phyloP scores from a whole-genome alignment of 1,284 basidiomycete species.

The Boletus mariae region DNA sequence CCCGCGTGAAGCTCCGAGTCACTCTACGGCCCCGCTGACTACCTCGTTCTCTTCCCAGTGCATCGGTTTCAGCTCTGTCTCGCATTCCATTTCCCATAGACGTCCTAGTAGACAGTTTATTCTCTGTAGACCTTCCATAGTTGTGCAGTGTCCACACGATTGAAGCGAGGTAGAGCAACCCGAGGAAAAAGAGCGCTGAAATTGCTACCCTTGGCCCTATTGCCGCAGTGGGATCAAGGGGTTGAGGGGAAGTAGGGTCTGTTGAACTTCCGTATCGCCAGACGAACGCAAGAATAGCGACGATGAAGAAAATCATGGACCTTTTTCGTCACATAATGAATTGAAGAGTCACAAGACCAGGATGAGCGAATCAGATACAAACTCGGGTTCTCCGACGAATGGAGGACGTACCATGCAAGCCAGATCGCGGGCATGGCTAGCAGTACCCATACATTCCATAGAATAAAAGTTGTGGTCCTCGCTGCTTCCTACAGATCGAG shows the following conservation, averaged over 20 bases:
- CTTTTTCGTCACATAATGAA: constrained; percentile 25
- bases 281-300: constrained; percentile 65
- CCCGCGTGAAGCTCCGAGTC: not conserved
- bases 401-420: constrained; percentile 57
- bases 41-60: constrained; percentile 1
- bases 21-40: constrained; percentile 3
- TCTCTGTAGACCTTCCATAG: constrained; percentile 42
- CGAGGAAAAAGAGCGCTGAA: constrained; percentile 53
- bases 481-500: constrained; percentile 54
- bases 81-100: not conserved
- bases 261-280: constrained; percentile 61
- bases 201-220: constrained; percentile 56
- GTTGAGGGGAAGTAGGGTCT: constrained; percentile 39
- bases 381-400: not conserved
- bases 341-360: not conserved
- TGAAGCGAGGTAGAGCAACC: constrained; percentile 57
- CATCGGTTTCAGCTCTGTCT: constrained; percentile 1
- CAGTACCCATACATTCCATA: constrained; percentile 81
- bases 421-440: constrained; percentile 71
- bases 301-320: constrained; percentile 68
- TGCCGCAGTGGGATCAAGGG: constrained; percentile 32
- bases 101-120: not conserved
- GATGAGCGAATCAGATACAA: not conserved
- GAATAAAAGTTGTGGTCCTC: constrained; percentile 57
- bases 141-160: constrained; percentile 60